Conservation (phyloP, 169 alveolate genomes). For the Babesia ovis region DNA sequence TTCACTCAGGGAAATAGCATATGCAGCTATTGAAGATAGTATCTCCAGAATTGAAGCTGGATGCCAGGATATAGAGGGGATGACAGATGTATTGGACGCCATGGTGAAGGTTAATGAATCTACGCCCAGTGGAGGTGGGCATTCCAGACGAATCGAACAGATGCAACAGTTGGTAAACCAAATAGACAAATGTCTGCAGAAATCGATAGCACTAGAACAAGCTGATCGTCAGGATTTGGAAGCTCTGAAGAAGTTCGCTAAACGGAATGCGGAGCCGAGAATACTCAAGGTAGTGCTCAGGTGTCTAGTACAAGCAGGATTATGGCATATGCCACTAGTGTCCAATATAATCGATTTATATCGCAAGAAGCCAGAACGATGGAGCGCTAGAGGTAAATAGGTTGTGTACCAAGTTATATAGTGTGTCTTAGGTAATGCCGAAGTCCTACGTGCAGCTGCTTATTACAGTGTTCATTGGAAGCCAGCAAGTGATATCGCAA, state of each 20-base stretch:
- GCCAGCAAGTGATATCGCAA: conserved; percentile 5
- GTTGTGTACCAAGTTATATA: not conserved
- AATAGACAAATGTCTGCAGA: conserved; percentile 1
- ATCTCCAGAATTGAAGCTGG: not conserved
- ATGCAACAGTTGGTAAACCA: not conserved
- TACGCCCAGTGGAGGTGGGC: not conserved
- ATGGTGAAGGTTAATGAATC: not conserved
- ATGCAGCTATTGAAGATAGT: not conserved
- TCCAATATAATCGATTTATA: not conserved
- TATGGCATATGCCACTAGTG: conserved; percentile 12
- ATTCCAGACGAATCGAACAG: not conserved
- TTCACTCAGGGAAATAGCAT: not conserved
- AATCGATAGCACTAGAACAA: not conserved
- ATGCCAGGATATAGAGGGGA: conserved; percentile 44
- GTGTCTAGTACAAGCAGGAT: conserved; percentile 6
- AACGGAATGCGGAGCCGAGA: conserved; percentile 15
- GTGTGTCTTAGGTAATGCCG: conserved; percentile 27
- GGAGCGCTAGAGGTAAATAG: conserved; percentile 39
- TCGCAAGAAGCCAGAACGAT: conserved; percentile 1
- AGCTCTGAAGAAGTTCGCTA: not conserved
- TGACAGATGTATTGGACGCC: conserved; percentile 45
- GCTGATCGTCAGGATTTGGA: not conserved
- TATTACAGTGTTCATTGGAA: conserved; percentile 1
- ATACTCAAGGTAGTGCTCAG: conserved; percentile 30
- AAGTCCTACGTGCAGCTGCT: conserved; percentile 12